phyloP scores from a whole-genome alignment of 1,139 yeast genomes.

The Candida neerlandica region DNA sequence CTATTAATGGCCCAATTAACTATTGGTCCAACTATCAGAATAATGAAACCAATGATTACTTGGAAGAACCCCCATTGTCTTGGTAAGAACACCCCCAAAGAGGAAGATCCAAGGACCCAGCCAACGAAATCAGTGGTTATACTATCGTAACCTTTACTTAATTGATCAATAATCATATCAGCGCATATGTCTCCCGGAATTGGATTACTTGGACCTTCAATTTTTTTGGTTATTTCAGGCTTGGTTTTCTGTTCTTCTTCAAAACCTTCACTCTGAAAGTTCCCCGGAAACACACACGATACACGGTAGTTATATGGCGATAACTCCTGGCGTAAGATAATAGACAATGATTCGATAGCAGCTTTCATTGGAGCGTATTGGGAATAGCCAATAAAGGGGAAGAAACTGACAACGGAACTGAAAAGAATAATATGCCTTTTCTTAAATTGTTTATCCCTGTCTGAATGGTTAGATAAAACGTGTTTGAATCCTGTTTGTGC shows the following conservation, averaged over 20 bases:
- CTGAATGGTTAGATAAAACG: conserved; percentile 20
- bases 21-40: conserved; percentile 67
- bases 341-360: conserved; percentile 75
- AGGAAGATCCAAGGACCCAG: conserved; percentile 72
- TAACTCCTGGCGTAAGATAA: conserved; percentile 80
- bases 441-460: conserved; percentile 21
- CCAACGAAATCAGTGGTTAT: conserved; percentile 85
- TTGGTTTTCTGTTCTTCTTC: conserved; percentile 80
- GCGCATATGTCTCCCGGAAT: conserved; percentile 73
- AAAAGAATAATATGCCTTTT: conserved; percentile 69
- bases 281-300: conserved; percentile 78
- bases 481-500: conserved; percentile 62
- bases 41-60: conserved; percentile 45
- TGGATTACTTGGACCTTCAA: conserved; percentile 84
- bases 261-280: conserved; percentile 87
- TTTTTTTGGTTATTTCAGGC: conserved; percentile 76
- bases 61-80: conserved; percentile 62
- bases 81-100: conserved; percentile 67
- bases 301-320: conserved; percentile 65
- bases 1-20: conserved; percentile 53
- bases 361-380: conserved; percentile 91
- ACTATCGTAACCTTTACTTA: conserved; percentile 70
- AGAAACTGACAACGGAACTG: conserved; percentile 81
- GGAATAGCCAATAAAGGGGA: conserved; percentile 87
- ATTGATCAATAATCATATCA: conserved; percentile 53